Conservation (phyloP, 2,329 filamentous ascomycete species). For the Pseudogymnoascus pannorum region DNA sequence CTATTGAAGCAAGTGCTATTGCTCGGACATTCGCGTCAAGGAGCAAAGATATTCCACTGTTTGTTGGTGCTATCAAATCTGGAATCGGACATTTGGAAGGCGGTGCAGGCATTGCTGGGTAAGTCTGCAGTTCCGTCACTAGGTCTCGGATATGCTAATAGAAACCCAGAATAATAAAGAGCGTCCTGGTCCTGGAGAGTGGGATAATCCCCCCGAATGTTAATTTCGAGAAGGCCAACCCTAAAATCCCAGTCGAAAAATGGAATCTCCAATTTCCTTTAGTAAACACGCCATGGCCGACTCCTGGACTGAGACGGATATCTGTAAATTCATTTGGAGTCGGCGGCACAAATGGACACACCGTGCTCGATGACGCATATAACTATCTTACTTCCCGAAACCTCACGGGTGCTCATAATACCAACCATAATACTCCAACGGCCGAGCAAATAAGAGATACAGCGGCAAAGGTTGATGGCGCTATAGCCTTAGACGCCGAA, state of each 20-base stretch:
- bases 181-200: conserved; percentile 25
- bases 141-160: background rate
- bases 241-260: conserved; percentile 7
- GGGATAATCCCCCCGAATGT: conserved; percentile 25
- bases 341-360: conserved; percentile 41
- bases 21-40: conserved; percentile 17
- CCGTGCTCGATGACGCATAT: conserved; percentile 21
- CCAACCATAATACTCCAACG: background rate
- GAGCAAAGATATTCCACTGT: conserved; percentile 10
- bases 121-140: background rate
- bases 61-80: conserved; percentile 20
- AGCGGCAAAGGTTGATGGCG: background rate
- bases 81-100: conserved; percentile 24
- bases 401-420: background rate
- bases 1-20: conserved; percentile 12
- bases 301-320: conserved; percentile 9
- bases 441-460: background rate
- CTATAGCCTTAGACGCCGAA: background rate
- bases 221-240: conserved; percentile 27
- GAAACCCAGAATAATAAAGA: conserved; percentile 15
- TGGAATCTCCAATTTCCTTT: background rate
- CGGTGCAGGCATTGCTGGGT: conserved; percentile 18
- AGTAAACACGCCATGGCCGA: background rate
- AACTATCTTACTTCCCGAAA: background rate
- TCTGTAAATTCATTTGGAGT: conserved; percentile 32